Percentiles rank a stretch among this genome's conserved stretches.
These are phyloP conservation scores for Penicillium antarcticum DNA, from an alignment of 495 filamentous ascomycete species.

Conservation along the genomic window DNA sequence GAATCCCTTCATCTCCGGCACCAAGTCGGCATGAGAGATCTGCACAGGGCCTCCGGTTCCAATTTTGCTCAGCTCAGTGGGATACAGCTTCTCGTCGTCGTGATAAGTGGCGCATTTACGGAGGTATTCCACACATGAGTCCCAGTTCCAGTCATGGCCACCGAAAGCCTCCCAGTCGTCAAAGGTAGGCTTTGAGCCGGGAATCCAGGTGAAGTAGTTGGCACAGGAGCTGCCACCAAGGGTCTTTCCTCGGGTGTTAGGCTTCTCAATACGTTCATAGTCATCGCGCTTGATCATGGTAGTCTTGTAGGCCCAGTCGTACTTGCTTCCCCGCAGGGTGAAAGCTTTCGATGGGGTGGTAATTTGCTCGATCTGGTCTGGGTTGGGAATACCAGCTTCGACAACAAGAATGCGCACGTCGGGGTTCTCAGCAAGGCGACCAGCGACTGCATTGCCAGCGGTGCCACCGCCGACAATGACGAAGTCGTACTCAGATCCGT, in stretches of 20 bases:
- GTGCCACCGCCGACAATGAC: constrained; percentile 54
- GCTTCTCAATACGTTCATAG: constrained; percentile 61
- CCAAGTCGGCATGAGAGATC: constrained; percentile 53
- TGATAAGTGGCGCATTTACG: constrained; percentile 57
- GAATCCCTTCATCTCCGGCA: constrained; percentile 52
- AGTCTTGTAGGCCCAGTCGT: constrained; percentile 63
- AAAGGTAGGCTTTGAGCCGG: constrained; percentile 51
- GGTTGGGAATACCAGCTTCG: constrained; percentile 47
- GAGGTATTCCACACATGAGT: constrained; percentile 46
- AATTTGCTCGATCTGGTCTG: constrained; percentile 38
- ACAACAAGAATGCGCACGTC: constrained; percentile 50
- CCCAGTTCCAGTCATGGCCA: constrained; percentile 56
- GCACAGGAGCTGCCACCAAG: constrained; percentile 50
- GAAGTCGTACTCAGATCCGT: constrained; percentile 34
- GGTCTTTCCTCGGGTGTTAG: constrained; percentile 53
- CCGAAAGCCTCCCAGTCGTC: constrained; percentile 57
- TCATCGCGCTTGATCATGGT: constrained; percentile 60
- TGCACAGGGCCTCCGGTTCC: constrained; percentile 49
- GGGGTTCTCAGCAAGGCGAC: constrained; percentile 54
- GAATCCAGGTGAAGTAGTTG: constrained; percentile 59
- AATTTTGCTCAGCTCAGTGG: constrained; percentile 43
- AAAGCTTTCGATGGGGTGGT: constrained; percentile 44
- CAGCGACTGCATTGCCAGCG: constrained; percentile 55
- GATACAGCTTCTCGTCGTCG: constrained; percentile 42
- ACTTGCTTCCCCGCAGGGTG: constrained; percentile 39